Evolutionary conservation across 345 rosid species (phyloP).

Genomic region (Eucalyptus coolabah): DNA sequence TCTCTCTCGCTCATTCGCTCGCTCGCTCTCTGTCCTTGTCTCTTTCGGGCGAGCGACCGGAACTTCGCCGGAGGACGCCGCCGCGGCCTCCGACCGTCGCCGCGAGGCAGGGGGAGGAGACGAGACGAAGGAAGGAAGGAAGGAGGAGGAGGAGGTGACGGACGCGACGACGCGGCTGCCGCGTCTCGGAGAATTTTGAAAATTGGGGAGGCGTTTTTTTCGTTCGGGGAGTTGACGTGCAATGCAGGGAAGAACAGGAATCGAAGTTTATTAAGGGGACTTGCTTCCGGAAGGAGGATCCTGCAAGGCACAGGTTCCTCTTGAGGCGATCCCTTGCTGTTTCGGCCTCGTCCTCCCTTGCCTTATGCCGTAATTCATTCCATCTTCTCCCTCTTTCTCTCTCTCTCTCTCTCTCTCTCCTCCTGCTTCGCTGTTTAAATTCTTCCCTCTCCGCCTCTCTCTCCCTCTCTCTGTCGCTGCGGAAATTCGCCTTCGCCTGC

Average conservation of each 20-base stretch:
- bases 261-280: neutral
- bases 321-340: slow-evolving; percentile 19
- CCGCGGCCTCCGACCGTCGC: slow-evolving; percentile 4
- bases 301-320: slow-evolving; percentile 36
- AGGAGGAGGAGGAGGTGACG: neutral
- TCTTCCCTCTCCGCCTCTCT: neutral
- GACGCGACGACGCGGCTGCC: neutral
- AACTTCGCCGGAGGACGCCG: slow-evolving; percentile 26
- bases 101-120: neutral
- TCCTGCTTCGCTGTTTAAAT: slow-evolving; percentile 1
- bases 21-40: neutral
- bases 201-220: neutral
- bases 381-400: neutral
- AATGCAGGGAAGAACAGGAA: slow-evolving; percentile 33
- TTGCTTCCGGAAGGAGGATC: neutral
- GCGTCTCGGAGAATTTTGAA: neutral
- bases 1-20: too few species aligned
- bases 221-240: slow-evolving; percentile 31
- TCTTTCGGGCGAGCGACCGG: slow-evolving; percentile 22
- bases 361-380: slow-evolving; percentile 57
- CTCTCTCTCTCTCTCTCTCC: neutral
- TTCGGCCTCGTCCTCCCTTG: slow-evolving; percentile 17
- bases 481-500: neutral
- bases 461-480: neutral
- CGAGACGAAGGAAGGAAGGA: neutral